These are phyloP conservation scores for Phytophthora constricta DNA, from an alignment of 352 stramenopile species.

Conservation along the genomic window DNA sequence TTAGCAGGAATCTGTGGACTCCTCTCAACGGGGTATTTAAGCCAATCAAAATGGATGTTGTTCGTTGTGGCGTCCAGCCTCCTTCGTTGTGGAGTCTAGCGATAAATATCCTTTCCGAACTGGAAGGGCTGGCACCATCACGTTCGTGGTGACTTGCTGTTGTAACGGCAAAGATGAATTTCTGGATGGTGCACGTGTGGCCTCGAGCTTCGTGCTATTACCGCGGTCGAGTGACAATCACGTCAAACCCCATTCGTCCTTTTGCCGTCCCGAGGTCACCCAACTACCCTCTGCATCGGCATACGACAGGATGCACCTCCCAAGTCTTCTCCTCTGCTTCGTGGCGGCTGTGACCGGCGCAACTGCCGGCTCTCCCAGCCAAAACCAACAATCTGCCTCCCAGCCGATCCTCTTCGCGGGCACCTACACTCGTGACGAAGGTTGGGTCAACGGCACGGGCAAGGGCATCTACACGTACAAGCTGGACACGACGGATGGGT, in stretches of 20 bases:
- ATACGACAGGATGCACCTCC: slow-evolving; percentile 30
- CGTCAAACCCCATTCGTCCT: slow-evolving; percentile 12
- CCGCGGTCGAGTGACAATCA: too few relatives aligned
- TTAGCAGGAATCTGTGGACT: too few relatives aligned
- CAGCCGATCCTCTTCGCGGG: slow-evolving; percentile 56
- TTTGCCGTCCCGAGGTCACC: slow-evolving; percentile 7
- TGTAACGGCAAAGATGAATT: background rate
- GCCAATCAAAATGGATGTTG: too few relatives aligned
- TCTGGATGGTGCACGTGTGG: background rate
- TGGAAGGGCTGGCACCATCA: too few relatives aligned
- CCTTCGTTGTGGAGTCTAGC: too few relatives aligned
- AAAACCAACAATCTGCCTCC: slow-evolving; percentile 13
- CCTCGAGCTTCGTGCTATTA: too few relatives aligned
- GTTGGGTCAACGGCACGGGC: slow-evolving; percentile 69
- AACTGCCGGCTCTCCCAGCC: slow-evolving; percentile 21
- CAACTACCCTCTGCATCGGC: background rate
- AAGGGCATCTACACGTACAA: slow-evolving; percentile 70
- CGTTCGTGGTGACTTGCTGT: too few relatives aligned
- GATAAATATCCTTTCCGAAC: too few relatives aligned
- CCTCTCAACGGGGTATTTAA: too few relatives aligned
- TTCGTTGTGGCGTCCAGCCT: too few relatives aligned
- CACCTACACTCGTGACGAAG: slow-evolving; percentile 73
- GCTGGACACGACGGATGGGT: slow-evolving; percentile 50
- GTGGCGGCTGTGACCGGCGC: slow-evolving; percentile 20
- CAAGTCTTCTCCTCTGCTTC: slow-evolving; percentile 28